Percentiles rank a stretch among this genome's conserved stretches.
Conservation (phyloP, 1,139 yeast genomes). For the Nakaseomyces glabratus region DNA sequence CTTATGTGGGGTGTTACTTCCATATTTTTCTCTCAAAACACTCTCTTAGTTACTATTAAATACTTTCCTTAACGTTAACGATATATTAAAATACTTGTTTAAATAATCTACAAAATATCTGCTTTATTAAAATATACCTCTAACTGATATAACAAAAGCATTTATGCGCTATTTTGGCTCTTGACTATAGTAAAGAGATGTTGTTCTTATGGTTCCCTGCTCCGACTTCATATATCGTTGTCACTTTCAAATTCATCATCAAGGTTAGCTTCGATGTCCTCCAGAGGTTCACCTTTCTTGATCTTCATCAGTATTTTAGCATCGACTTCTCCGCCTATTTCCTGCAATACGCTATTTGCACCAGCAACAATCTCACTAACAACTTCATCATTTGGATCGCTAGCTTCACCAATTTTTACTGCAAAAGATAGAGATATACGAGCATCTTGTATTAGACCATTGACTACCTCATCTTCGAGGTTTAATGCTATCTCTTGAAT, state of each 20-base stretch:
- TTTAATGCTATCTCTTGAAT: conserved; percentile 41
- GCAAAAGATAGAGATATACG: conserved; percentile 50
- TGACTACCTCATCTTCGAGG: conserved; percentile 30
- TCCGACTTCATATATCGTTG: conserved; percentile 1
- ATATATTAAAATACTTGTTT: no score
- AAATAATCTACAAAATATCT: no score
- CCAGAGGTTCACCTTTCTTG: conserved; percentile 37
- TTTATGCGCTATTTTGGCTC: no score
- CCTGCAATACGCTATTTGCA: conserved; percentile 41
- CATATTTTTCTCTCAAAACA: no score
- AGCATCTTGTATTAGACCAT: conserved; percentile 37
- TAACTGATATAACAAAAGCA: no score
- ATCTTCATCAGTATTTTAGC: conserved; percentile 33
- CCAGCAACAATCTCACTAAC: conserved; percentile 50
- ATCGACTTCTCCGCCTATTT: conserved; percentile 50
- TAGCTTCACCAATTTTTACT: conserved; percentile 34
- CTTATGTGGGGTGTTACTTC: no score
- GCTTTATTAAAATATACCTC: no score
- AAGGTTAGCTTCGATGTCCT: conserved; percentile 33
- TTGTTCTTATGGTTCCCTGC: no score
- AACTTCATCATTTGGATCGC: conserved; percentile 37
- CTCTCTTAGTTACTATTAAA: no score
- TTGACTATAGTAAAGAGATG: no score
- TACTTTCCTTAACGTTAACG: no score
- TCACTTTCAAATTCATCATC: conserved; percentile 30